Conservation (phyloP, 768 basidiomycete species). For the Hygrophoropsis aurantiaca region DNA sequence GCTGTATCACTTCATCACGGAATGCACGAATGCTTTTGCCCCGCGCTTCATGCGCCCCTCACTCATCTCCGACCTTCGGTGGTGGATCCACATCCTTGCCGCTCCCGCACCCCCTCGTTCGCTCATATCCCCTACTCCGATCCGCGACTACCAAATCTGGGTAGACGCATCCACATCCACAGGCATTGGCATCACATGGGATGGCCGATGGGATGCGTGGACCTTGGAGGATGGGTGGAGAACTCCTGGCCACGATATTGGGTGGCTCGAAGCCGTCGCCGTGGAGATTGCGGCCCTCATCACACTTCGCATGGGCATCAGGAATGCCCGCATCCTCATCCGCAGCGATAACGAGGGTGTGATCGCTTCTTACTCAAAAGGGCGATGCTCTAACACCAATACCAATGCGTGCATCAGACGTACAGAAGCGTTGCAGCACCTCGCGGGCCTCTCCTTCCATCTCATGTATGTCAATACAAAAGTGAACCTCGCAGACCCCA, state of each 20-base stretch:
- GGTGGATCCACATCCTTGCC: constrained; percentile 29
- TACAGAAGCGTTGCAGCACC: constrained; percentile 5
- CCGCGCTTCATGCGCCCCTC: constrained; percentile 4
- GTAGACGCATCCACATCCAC: constrained; percentile 40
- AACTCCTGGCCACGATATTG: constrained; percentile 17
- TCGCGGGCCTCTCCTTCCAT: constrained; percentile 17
- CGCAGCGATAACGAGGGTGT: constrained; percentile 35
- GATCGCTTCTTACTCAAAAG: constrained; percentile 32
- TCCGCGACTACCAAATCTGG: constrained; percentile 19
- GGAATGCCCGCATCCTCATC: constrained; percentile 18
- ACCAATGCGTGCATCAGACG: constrained; percentile 30
- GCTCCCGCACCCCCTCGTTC: constrained; percentile 6
- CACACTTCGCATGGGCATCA: neutral
- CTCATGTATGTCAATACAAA: constrained; percentile 24
- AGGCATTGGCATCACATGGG: constrained; percentile 37
- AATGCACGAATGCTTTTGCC: neutral
- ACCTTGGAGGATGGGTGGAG: constrained; percentile 13
- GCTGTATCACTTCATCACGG: constrained; percentile 10
- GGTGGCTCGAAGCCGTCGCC: constrained; percentile 25
- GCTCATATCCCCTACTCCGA: constrained; percentile 6
- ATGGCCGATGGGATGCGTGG: constrained; percentile 30
- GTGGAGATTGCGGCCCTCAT: constrained; percentile 12
- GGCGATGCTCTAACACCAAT: constrained; percentile 27
- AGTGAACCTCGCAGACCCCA: constrained; percentile 31
- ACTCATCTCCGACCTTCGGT: constrained; percentile 26